Base-by-base conservation (phyloP, 805 yeast species). In the Candida sanyiensis region DNA sequence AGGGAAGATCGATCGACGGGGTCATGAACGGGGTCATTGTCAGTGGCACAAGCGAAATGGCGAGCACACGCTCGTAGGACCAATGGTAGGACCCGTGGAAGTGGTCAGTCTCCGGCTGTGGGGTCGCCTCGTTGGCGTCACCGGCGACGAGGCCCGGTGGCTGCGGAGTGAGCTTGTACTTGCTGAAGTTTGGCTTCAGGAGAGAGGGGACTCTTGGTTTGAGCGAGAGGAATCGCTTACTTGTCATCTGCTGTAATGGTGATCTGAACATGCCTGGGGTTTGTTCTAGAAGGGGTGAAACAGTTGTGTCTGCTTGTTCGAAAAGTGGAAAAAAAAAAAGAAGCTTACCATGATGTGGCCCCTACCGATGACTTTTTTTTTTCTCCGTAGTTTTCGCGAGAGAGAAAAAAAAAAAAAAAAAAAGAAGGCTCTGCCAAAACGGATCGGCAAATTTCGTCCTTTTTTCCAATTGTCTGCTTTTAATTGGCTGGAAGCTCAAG, bases 71-170 rank as follows among this genome's bases (percentile, higher is more conserved):
- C 60, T 84, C 90, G 47, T 74, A 66, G 27, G 82, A 70, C 89
- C 89, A 82, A 62, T 83, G 90, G 46, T 67, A 69, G 0, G 89
- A 77, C 15, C 90, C 93, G 46, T 81, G 79, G 38, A 65, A 52
- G 47, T 70, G 69, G 51, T 70, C 67, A 5, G 79, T 61, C 37
- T 67, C 63, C 24, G 86, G 85, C 10, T 73, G 71, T 15, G 77
- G 77, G 45, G 75, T 75, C 4, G 87, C 80, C 41, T 83, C 89
- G 54, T 83, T 83, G 27, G 78, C 82, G 11, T 79, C 73, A 16
- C 89, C 93, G 16, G 75, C 75, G 40, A 83, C 74, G 55, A 69
- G 63, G 15, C 90, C 90, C 28, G 86, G 83, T 11, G 89, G 89
- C 57, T 82, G 85, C 35, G 75, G 73, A 35, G 67, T 73, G 33